phyloP scores from a whole-genome alignment of 768 basidiomycete species.

The Serendipita vermifera region DNA sequence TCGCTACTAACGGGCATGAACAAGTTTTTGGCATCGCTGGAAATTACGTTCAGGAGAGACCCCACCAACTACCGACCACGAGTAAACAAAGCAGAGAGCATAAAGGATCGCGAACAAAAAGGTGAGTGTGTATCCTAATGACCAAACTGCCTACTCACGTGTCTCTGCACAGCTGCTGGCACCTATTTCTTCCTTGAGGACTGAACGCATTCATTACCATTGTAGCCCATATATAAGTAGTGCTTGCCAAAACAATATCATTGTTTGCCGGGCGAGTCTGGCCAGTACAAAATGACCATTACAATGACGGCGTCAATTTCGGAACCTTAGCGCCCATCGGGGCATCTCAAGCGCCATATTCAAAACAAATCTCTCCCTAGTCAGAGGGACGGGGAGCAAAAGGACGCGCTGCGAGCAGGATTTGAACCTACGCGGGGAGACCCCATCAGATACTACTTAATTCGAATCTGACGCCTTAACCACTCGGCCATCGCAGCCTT shows the following conservation, averaged over 20 bases:
- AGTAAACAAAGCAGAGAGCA: slow-evolving; percentile 72
- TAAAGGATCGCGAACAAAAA: slow-evolving; percentile 85
- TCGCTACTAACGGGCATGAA: slow-evolving; percentile 96
- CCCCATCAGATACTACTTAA: slow-evolving; percentile 14
- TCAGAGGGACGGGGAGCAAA: too few relatives aligned
- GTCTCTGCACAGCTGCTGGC: slow-evolving; percentile 50
- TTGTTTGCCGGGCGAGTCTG: too few relatives aligned
- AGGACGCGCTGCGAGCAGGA: slow-evolving; percentile 14
- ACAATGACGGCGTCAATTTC: too few relatives aligned
- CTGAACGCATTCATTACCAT: too few relatives aligned
- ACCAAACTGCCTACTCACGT: slow-evolving; percentile 12
- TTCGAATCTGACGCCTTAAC: slow-evolving; percentile 17
- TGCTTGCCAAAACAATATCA: too few relatives aligned
- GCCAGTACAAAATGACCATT: too few relatives aligned
- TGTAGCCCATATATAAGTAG: too few relatives aligned
- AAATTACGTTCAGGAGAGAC: slow-evolving; percentile 97
- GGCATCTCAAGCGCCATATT: too few relatives aligned
- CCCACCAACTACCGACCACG: slow-evolving; percentile 87
- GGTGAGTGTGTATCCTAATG: slow-evolving; percentile 29
- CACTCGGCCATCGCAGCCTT: slow-evolving; percentile 17
- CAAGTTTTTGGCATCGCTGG: slow-evolving; percentile 85
- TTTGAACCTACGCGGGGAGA: slow-evolving; percentile 16
- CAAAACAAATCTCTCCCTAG: too few relatives aligned
- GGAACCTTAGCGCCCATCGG: too few relatives aligned
- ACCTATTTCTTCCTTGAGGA: slow-evolving; percentile 93